Percentiles rank a stretch among this genome's conserved stretches.
phyloP scores from a whole-genome alignment of 805 yeast species.

The Brettanomyces sp. region DNA sequence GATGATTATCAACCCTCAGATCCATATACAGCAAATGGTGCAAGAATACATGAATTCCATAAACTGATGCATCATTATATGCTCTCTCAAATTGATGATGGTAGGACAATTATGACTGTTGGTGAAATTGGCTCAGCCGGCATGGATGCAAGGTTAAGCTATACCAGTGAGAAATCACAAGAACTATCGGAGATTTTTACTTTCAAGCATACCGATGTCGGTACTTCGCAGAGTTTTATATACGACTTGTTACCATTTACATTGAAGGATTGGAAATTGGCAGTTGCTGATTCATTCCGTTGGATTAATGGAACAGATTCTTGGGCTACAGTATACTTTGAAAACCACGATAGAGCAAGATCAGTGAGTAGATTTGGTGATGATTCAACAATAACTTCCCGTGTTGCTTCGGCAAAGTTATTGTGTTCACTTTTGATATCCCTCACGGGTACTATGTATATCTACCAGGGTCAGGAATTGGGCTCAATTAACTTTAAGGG shows the following conservation, averaged over 20 bases:
- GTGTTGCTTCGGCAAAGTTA: slow-evolving; percentile 37
- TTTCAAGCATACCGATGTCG: slow-evolving; percentile 28
- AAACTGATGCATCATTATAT: slow-evolving; percentile 30
- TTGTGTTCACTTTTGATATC: slow-evolving; percentile 35
- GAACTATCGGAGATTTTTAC: slow-evolving; percentile 35
- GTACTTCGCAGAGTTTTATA: slow-evolving; percentile 27
- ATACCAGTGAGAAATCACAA: slow-evolving; percentile 28
- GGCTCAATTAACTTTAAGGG: slow-evolving; percentile 40
- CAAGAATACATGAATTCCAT: slow-evolving; percentile 50
- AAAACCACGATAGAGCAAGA: slow-evolving; percentile 54
- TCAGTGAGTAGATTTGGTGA: slow-evolving; percentile 43
- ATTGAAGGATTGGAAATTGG: slow-evolving; percentile 33
- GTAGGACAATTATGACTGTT: slow-evolving; percentile 33
- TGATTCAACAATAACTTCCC: slow-evolving; percentile 24
- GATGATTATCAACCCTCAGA: slow-evolving; percentile 14
- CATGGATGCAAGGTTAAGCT: slow-evolving; percentile 33
- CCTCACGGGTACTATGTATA: slow-evolving; percentile 44
- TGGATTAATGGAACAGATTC: slow-evolving; percentile 43
- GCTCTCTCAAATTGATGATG: slow-evolving; percentile 33
- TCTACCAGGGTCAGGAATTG: slow-evolving; percentile 56
- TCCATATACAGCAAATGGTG: slow-evolving; percentile 41
- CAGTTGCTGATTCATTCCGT: slow-evolving; percentile 25
- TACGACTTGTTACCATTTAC: slow-evolving; percentile 26
- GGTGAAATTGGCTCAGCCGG: slow-evolving; percentile 43
- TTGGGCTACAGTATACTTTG: slow-evolving; percentile 47